Base-by-base conservation (phyloP, 2,329 filamentous ascomycete genomes). In the Endothia cerciana region DNA sequence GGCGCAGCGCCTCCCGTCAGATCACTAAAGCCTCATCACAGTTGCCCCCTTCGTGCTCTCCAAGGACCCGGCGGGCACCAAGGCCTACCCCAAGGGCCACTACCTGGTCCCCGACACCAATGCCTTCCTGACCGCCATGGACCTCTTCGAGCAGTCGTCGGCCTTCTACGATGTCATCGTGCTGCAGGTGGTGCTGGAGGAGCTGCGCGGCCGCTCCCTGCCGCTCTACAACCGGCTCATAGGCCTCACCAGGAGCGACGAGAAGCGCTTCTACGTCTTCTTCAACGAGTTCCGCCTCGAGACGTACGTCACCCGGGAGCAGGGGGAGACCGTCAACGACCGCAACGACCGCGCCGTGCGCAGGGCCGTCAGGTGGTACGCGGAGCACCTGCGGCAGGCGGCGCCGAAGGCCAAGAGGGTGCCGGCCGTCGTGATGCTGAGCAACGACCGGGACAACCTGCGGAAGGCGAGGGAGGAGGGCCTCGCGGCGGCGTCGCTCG, bases 271-370 rank as follows among this genome's bases (percentile, higher is more conserved):
- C 76, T 97, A 98, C 74, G 92, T 99, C 62, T 99, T 99, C 77
- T 98, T 98, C 86, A 99, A 99, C 77, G 95, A 99, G 73, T 99
- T 99, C 75, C 87, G 94, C 61, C 83, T 94, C 47, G 96, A 99
- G 77, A 99, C 95, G 0, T 91, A 97, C 74, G 87, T 97, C 58
- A 80, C 85, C 36, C 86, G 95, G 68, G 85, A 89, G 25, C 78
- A 84, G 6, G 90, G 91, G 45, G 95, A 99, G 81, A 91, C 87
- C 3, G 95, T 99, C 78, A 99, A 99, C 76, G 95, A 99, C 77
- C 87, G 95, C 63, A 99, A 99, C 74, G 96, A 99, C 77, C 89
- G 94, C 68, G 93, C 95, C 55, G 92, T 99, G 38, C 86, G 95
- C 58, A 87, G 85, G 71, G 93, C 94, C 1, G 93, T 94, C 61